phyloP scores from a whole-genome alignment of 208 protist genomes.

The Kentomonas sorsogonicus region DNA sequence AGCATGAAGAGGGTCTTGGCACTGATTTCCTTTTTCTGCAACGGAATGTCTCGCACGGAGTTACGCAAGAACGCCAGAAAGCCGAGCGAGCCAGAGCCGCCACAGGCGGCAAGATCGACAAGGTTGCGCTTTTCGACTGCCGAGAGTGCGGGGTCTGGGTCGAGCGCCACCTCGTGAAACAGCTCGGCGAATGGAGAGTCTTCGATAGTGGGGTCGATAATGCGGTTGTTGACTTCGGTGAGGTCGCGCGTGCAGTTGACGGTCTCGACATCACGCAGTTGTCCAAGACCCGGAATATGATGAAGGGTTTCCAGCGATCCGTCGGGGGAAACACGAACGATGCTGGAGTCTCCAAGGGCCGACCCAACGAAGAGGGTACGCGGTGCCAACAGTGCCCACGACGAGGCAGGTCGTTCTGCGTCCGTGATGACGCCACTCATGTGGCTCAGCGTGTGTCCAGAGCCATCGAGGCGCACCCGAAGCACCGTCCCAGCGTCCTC shows the following conservation, averaged over 20 bases:
- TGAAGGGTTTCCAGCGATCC: slow-evolving; percentile 36
- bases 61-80: slow-evolving; percentile 58
- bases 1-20: slow-evolving; percentile 75
- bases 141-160: slow-evolving; percentile 37
- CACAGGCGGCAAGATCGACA: slow-evolving; percentile 56
- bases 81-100: slow-evolving; percentile 38
- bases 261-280: slow-evolving; percentile 43
- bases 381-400: background rate
- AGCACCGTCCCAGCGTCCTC: too few relatives aligned
- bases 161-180: slow-evolving; percentile 47
- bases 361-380: slow-evolving; percentile 53
- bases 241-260: slow-evolving; percentile 32
- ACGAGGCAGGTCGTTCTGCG: background rate
- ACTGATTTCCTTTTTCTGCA: slow-evolving; percentile 60
- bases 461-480: too few relatives aligned
- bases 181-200: slow-evolving; percentile 70
- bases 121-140: slow-evolving; percentile 38
- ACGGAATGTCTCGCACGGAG: slow-evolving; percentile 53
- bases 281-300: slow-evolving; percentile 39
- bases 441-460: too few relatives aligned
- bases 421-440: too few relatives aligned
- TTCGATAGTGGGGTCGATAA: slow-evolving; percentile 35
- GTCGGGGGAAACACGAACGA: slow-evolving; percentile 22
- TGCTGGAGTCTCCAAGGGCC: slow-evolving; percentile 40
- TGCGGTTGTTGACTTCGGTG: slow-evolving; percentile 1